phyloP scores from a whole-genome alignment of 2,329 filamentous ascomycete species.

The Sclerotinia minor region DNA sequence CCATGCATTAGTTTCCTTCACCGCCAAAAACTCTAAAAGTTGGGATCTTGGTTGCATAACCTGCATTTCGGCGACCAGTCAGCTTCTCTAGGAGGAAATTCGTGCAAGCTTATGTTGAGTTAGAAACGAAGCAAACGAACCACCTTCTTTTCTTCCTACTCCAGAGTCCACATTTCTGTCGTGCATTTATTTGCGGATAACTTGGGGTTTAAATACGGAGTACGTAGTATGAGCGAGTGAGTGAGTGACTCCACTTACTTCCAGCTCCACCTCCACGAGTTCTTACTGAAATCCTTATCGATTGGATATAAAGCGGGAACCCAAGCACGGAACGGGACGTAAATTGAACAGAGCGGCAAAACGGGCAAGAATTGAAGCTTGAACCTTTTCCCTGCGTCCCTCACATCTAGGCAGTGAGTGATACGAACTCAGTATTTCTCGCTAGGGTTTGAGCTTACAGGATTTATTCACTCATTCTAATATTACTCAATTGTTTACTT shows the following conservation, averaged over 20 bases:
- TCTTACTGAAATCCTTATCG: not conserved
- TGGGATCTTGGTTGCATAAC: constrained; percentile 13
- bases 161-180: constrained; percentile 11
- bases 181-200: constrained; percentile 17
- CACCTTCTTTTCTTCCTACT: constrained; percentile 4
- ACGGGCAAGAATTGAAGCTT: not conserved
- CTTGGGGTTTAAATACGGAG: not conserved
- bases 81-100: not conserved
- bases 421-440: constrained; percentile 2
- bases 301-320: not conserved
- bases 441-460: not conserved
- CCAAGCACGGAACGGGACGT: constrained; percentile 9
- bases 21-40: constrained; percentile 22
- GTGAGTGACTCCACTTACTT: not conserved
- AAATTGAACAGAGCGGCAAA: constrained; percentile 22
- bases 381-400: constrained; percentile 14
- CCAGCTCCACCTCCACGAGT: not conserved
- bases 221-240: not conserved
- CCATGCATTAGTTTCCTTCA: constrained; percentile 17
- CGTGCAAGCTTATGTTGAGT: constrained; percentile 5
- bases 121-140: not conserved
- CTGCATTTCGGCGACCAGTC: not conserved
- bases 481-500: not conserved
- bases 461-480: not conserved
- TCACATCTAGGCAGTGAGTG: not conserved